These are phyloP conservation scores for Datura wrightii DNA, from an alignment of 257 asterid genomes.

Conservation along the genomic window DNA sequence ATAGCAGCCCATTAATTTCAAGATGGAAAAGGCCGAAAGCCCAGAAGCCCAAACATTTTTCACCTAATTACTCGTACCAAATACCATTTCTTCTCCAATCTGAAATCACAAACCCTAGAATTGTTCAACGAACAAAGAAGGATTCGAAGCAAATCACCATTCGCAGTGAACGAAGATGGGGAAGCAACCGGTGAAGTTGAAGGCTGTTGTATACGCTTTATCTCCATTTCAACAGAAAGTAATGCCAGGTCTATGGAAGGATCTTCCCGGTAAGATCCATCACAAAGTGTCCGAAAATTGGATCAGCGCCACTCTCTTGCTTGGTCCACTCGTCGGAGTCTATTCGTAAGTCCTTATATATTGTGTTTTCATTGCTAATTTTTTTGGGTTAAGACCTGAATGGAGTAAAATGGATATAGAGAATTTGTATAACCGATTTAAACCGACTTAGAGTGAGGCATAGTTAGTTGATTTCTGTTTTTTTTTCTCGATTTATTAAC, in stretches of 20 bases:
- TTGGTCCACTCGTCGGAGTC: slow-evolving; percentile 75
- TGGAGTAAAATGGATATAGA: not conserved
- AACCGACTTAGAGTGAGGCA: not conserved
- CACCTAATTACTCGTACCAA: not conserved
- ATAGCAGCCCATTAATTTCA: not conserved
- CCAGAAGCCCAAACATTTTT: not conserved
- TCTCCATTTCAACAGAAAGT: slow-evolving; percentile 94
- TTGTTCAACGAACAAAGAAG: not conserved
- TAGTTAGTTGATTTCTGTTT: not conserved
- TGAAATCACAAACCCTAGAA: slow-evolving; percentile 18
- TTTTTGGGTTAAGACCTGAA: not conserved
- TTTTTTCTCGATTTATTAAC: not conserved
- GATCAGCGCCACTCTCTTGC: slow-evolving; percentile 78
- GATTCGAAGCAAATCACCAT: slow-evolving; percentile 33
- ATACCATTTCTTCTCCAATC: not conserved
- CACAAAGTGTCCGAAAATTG: slow-evolving; percentile 86
- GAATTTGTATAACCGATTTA: not conserved
- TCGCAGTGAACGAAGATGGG: slow-evolving; percentile 45
- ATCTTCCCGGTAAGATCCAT: slow-evolving; percentile 70
- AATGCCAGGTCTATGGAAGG: slow-evolving; percentile 94
- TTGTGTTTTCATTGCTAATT: not conserved
- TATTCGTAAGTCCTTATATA: slow-evolving; percentile 51
- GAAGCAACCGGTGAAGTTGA: slow-evolving; percentile 86
- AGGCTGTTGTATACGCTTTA: slow-evolving; percentile 83
- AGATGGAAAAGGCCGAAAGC: not conserved